Evolutionary conservation across 73 alveolate species (phyloP), one percentile per base, ranked within the genome.

Genomic region (Effrenium voratum): DNA sequence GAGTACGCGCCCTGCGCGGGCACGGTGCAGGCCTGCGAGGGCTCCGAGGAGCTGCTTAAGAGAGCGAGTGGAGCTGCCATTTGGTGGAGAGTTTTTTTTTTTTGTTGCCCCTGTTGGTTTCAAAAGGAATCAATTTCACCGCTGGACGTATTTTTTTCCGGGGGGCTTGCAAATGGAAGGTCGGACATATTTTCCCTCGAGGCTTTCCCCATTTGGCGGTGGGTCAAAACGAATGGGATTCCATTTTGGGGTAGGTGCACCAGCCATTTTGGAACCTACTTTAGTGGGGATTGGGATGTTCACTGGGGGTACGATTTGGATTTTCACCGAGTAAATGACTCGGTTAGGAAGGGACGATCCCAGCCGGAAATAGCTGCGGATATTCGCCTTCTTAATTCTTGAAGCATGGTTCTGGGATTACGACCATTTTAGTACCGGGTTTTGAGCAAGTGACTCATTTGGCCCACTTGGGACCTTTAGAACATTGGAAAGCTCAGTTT

Each of bases 1-100:
- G 94, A 86, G 73, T 86, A 86, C 26, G 94, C 94, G 49, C 49
- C 47, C 8, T 83, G 60, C 32, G 66, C 82, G 24, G 94, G 94
- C 36, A 63, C 44, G 10, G 94, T 86, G 82, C 63, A 57, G 47
- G 94, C 83, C 68, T 86, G 94, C 66, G 68, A 60, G 24, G 94
- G 94, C 5, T 86, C 94, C 4, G 80, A 86, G 94, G 94, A 24
- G 46, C 26, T 5, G 49, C 63, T 52, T 8, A 12, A 19, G 19
- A 52, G 8, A 19, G 63, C 26, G 19, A 52, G 19, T 52, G 26
- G 8, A 52, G 26, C 8, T 19, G 8, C 63, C 19, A 52, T 19
- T 12, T 19, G 19, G 19, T 52, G 26, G 26, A 52, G 63, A 52
- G 8, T 19, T 52, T 52, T 12, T 19, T 52, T 8, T 52, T 12